These are phyloP conservation scores for Plasmopara viticola DNA, from an alignment of 352 stramenopile species.

Conservation along the genomic window DNA sequence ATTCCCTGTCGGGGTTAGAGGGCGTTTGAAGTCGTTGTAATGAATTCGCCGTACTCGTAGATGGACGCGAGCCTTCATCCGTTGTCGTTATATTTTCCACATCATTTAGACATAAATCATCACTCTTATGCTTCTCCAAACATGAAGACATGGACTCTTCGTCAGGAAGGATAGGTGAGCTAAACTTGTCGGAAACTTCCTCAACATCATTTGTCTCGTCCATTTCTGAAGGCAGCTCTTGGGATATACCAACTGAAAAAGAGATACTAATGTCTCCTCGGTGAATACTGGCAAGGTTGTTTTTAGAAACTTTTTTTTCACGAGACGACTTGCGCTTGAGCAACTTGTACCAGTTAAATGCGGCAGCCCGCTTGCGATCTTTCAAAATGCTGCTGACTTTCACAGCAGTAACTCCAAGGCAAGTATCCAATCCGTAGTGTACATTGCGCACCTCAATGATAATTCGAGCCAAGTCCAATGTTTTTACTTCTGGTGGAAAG, in stretches of 20 bases:
- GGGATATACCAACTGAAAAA: conserved; percentile 80
- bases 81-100: conserved; percentile 32
- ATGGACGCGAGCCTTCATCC: conserved; percentile 36
- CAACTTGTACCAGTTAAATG: conserved; percentile 86
- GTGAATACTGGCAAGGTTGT: conserved; percentile 50
- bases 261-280: conserved; percentile 70
- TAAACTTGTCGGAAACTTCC: conserved; percentile 24
- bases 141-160: conserved; percentile 18
- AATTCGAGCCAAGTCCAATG: conserved; percentile 61
- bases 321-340: conserved; percentile 71
- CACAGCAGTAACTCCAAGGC: conserved; percentile 73
- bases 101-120: conserved; percentile 40
- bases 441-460: conserved; percentile 86
- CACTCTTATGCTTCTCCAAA: conserved; percentile 27
- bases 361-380: conserved; percentile 61
- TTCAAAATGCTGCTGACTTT: conserved; percentile 78
- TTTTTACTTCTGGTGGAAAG: conserved; percentile 53
- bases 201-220: conserved; percentile 32
- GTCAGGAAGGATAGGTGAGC: conserved; percentile 21
- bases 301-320: conserved; percentile 37
- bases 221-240: conserved; percentile 65
- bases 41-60: conserved; percentile 44
- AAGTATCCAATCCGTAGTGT: conserved; percentile 80
- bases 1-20: conserved; percentile 31
- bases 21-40: conserved; percentile 68